Conservation (phyloP, 805 yeast species). For the Lachancea cidri region DNA sequence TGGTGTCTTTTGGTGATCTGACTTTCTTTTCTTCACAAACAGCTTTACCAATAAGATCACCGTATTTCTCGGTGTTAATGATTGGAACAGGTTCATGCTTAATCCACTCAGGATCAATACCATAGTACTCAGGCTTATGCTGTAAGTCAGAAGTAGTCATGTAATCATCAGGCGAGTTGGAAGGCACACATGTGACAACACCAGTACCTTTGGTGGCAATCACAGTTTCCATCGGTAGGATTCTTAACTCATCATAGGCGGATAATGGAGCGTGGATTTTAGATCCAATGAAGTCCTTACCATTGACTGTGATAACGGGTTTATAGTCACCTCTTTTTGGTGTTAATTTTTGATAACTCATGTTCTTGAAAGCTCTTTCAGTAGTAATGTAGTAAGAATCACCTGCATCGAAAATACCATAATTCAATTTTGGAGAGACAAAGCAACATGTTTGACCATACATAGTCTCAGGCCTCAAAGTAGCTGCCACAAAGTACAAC, state of each 20-base stretch:
- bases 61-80: conserved; percentile 77
- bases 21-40: conserved; percentile 84
- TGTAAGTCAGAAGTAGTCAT: conserved; percentile 79
- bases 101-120: conserved; percentile 84
- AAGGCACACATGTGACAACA: conserved; percentile 97
- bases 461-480: conserved; percentile 98
- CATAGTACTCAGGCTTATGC: conserved; percentile 87
- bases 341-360: conserved; percentile 91
- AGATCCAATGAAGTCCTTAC: conserved; percentile 77
- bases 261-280: conserved; percentile 83
- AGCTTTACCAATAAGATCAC: conserved; percentile 80
- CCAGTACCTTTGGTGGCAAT: conserved; percentile 96
- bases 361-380: conserved; percentile 93
- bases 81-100: conserved; percentile 65
- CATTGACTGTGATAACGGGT: conserved; percentile 55
- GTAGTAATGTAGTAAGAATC: conserved; percentile 76
- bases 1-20: conserved; percentile 88
- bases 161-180: conserved; percentile 98
- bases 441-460: conserved; percentile 98
- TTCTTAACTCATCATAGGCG: conserved; percentile 60
- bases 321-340: conserved; percentile 78
- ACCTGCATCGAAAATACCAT: conserved; percentile 88
- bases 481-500: conserved; percentile 86
- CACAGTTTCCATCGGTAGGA: conserved; percentile 96
- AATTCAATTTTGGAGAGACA: conserved; percentile 89